Evolutionary conservation across 768 basidiomycete genomes (phyloP).

Genomic region (Suillus placidus): DNA sequence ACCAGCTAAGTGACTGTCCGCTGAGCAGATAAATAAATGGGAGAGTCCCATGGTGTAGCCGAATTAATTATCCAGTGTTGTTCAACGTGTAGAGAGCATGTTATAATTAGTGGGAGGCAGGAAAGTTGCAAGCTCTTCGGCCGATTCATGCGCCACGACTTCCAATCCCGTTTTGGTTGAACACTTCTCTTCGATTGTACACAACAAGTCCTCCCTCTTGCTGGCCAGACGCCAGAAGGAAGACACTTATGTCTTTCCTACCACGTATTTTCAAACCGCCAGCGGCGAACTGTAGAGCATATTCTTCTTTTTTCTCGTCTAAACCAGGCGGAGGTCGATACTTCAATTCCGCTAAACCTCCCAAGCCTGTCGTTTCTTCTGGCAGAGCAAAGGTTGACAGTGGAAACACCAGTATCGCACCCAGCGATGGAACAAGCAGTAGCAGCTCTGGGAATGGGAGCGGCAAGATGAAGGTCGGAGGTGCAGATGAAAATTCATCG

Average conservation of each 20-base stretch:
- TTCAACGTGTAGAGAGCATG: not conserved
- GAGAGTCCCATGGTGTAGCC: not conserved
- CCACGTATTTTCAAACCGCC: constrained; percentile 50
- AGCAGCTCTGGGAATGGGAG: constrained; percentile 19
- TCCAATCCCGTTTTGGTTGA: not conserved
- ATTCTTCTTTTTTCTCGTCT: constrained; percentile 80
- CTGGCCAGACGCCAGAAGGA: constrained; percentile 9
- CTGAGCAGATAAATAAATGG: not conserved
- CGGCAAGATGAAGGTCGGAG: constrained; percentile 18
- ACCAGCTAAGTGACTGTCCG: not conserved
- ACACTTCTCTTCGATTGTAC: not conserved
- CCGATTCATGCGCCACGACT: not conserved
- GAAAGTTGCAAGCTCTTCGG: not conserved
- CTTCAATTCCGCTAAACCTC: constrained; percentile 73
- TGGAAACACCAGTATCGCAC: constrained; percentile 37
- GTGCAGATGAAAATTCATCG: constrained; percentile 32
- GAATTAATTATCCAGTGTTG: not conserved
- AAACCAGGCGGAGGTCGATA: constrained; percentile 76
- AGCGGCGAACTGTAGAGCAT: constrained; percentile 56
- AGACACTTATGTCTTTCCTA: constrained; percentile 52
- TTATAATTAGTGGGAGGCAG: not conserved
- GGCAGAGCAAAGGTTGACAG: constrained; percentile 43
- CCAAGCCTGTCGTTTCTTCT: constrained; percentile 46
- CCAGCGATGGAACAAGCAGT: constrained; percentile 30
- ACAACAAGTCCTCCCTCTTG: constrained; percentile 3